Percentiles rank a stretch among this genome's conserved stretches.
These are phyloP conservation scores for Verticillium klebahnii DNA, from an alignment of 2,329 filamentous ascomycete species.

Conservation along the genomic window DNA sequence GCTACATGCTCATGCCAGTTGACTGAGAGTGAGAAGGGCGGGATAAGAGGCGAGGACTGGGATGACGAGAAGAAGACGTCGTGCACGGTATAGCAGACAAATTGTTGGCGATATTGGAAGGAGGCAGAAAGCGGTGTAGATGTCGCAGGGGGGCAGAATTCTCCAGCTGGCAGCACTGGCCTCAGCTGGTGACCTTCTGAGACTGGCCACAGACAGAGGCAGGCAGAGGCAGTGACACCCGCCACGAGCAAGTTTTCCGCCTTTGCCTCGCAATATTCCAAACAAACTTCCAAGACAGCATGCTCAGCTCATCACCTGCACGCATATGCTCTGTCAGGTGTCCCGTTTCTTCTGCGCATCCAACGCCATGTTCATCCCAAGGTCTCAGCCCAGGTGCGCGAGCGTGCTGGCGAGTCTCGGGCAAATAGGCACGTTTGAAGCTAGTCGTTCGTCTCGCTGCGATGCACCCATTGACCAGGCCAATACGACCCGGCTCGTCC, in stretches of 20 bases:
- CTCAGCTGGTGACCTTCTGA: too few relatives aligned
- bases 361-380: background rate
- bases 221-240: too few relatives aligned
- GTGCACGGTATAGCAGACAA: too few relatives aligned
- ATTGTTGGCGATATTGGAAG: constrained; percentile 27
- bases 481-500: background rate
- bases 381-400: background rate
- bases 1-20: too few relatives aligned
- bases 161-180: background rate
- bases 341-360: background rate
- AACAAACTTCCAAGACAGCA: background rate
- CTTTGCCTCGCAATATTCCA: background rate
- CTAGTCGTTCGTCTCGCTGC: background rate
- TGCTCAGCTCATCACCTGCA: background rate
- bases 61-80: too few relatives aligned
- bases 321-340: background rate
- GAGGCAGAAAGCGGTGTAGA: constrained; percentile 21
- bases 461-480: background rate
- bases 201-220: too few relatives aligned
- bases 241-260: background rate
- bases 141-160: background rate
- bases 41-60: too few relatives aligned
- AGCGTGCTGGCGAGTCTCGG: background rate
- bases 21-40: too few relatives aligned
- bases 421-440: background rate